Base-by-base conservation (phyloP, 2,329 filamentous ascomycete species). In the Sporothrix variecibatus region DNA sequence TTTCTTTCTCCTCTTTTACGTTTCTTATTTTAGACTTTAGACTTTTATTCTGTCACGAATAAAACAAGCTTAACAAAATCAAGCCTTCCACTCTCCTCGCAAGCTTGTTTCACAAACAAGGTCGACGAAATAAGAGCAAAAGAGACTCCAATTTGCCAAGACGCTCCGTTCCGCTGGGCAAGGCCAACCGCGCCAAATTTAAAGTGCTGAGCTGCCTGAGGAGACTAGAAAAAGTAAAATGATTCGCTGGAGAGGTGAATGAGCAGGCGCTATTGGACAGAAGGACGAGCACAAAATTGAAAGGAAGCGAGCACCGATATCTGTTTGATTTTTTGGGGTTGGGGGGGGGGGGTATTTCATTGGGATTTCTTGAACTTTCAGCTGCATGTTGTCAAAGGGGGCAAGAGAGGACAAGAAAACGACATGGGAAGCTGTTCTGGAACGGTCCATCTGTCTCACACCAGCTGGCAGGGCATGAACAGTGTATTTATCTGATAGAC, bases 71-170 rank as follows among this genome's bases (percentile, higher is more conserved):
- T 65, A 65, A 23, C 60, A 40, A 12, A 40, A 20, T 38, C 20
- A 40, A 64, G 60, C 31, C 60, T 64, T 38, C n/a, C n/a, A n/a
- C n/a, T n/a, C n/a, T n/a, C n/a, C n/a, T n/a, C n/a, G n/a, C 34
- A 65, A 65, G 56, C 8, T 43, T 65, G 60, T 43, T 65, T 65
- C 34, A 65, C 38, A 65, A 40, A 43, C 60, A 43, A 43, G 60
- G 34, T 15, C 34, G 11, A 26, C 43, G 43, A 34, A 65, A 15
- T 26, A 56, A 56, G n/a, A 56, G 17, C 12, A 8, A 56, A 28
- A 28, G 9, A 23, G n/a, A 9, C n/a, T 53, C 60, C 34, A 43
- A 65, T 65, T 65, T 65, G 60, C 60, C 60, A 64, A 64, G 60
- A 43, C 60, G 34, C 34, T 9, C 60, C 34, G 31, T 43, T 26